Evolutionary conservation across 2,329 filamentous ascomycete species (phyloP).

Genomic region (Hypoxylon sp.): DNA sequence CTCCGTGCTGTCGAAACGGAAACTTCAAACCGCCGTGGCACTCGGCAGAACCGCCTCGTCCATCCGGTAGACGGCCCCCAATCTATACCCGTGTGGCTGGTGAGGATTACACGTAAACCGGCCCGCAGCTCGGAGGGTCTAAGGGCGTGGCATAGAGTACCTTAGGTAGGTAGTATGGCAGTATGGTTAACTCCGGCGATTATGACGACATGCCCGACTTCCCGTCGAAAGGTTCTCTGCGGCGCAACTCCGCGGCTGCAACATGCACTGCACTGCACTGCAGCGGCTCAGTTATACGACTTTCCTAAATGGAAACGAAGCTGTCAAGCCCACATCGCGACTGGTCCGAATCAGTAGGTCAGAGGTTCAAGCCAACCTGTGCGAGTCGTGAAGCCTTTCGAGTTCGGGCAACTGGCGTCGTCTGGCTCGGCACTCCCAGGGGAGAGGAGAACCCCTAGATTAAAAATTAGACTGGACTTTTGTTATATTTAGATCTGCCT

Average conservation of each 20-base stretch:
- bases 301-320: background rate
- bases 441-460: conserved; percentile 22
- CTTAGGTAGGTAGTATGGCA: no score
- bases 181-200: conserved; percentile 1
- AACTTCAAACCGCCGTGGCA: background rate
- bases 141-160: no score
- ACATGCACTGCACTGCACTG: conserved; percentile 24
- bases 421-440: conserved; percentile 17
- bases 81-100: conserved; percentile 14
- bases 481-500: conserved; percentile 27
- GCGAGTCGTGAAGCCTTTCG: background rate
- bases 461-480: conserved; percentile 24
- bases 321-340: no score
- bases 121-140: background rate
- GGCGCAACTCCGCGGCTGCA: conserved; percentile 20
- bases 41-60: conserved; percentile 5
- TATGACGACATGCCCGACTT: conserved; percentile 21
- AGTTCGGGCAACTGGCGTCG: conserved; percentile 13
- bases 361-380: conserved; percentile 13
- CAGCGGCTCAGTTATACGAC: conserved; percentile 23
- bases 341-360: no score
- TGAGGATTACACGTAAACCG: conserved; percentile 6
- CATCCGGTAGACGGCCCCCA: background rate
- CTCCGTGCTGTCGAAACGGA: background rate
- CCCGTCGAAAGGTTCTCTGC: conserved; percentile 28